Conservation (phyloP, 768 basidiomycete species). For the Rhizopogon salebrosus region DNA sequence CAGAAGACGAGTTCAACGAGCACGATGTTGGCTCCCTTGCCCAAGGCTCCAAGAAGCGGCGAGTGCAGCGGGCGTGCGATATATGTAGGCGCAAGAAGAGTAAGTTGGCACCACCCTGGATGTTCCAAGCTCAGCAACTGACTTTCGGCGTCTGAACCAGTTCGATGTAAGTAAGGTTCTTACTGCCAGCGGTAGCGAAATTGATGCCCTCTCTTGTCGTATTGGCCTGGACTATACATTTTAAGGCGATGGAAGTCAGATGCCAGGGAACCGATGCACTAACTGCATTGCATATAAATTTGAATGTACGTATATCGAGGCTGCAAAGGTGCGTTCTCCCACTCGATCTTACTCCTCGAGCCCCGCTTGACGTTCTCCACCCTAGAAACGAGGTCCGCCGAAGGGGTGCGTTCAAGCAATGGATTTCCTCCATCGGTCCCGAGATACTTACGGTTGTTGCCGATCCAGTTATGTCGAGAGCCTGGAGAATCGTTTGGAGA, state of each 20-base stretch:
- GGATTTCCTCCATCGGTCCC: not conserved
- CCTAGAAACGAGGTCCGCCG: constrained; percentile 37
- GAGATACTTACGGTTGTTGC: not conserved
- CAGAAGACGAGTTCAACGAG: constrained; percentile 59
- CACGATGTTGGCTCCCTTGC: constrained; percentile 25
- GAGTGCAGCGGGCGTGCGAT: constrained; percentile 78
- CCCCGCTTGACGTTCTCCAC: not conserved
- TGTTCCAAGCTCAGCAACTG: not conserved
- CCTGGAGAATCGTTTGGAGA: constrained; percentile 56
- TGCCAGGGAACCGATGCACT: constrained; percentile 48
- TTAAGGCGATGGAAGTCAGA: constrained; percentile 57
- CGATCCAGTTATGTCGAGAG: constrained; percentile 51
- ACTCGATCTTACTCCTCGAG: not conserved
- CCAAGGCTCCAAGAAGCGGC: constrained; percentile 53
- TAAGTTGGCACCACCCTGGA: constrained; percentile 23
- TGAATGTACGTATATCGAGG: constrained; percentile 51
- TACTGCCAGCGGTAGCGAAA: not conserved
- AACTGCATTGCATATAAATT: constrained; percentile 47
- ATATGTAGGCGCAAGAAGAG: constrained; percentile 83
- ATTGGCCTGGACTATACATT: not conserved
- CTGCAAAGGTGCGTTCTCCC: constrained; percentile 40
- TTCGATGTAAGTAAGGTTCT: constrained; percentile 50
- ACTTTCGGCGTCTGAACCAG: constrained; percentile 28
- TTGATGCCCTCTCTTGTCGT: not conserved
- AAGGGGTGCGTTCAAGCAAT: constrained; percentile 21